A percentile compares a stretch with the other conserved stretches of the same genome.
Evolutionary conservation across 2,329 filamentous ascomycete species (phyloP).

Genomic region (Fusarium mundagurra): DNA sequence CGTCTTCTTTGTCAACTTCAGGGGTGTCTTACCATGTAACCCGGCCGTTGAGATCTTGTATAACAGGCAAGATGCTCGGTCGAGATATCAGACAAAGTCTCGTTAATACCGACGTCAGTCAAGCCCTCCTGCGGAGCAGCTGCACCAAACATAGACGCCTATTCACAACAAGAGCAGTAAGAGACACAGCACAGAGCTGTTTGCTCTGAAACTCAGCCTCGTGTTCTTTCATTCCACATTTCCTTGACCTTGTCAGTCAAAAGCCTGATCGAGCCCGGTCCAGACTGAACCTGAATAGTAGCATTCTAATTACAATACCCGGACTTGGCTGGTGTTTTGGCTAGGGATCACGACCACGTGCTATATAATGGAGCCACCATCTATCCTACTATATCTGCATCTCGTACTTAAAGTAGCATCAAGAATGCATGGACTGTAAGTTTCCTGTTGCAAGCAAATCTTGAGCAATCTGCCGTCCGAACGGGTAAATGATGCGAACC

Average conservation of each 20-base stretch:
- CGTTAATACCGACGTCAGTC: neutral
- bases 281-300: constrained; percentile 12
- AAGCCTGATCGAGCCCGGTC: neutral
- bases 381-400: constrained; percentile 9
- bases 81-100: constrained; percentile 5
- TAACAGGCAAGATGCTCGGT: neutral
- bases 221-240: constrained; percentile 5
- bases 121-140: neutral
- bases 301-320: constrained; percentile 20
- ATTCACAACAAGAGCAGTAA: neutral
- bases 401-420: neutral
- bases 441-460: neutral
- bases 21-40: neutral
- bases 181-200: neutral
- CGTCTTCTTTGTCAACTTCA: constrained; percentile 4
- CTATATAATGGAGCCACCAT: constrained; percentile 5
- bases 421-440: neutral
- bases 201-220: neutral
- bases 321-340: constrained; percentile 17
- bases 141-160: neutral
- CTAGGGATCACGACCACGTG: constrained; percentile 21
- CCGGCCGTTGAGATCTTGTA: constrained; percentile 10
- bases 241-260: neutral
- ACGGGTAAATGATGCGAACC: neutral
- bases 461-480: neutral